Evolutionary conservation across 2,329 filamentous ascomycete genomes (phyloP).

Genomic region (Neofusicoccum laricinum): DNA sequence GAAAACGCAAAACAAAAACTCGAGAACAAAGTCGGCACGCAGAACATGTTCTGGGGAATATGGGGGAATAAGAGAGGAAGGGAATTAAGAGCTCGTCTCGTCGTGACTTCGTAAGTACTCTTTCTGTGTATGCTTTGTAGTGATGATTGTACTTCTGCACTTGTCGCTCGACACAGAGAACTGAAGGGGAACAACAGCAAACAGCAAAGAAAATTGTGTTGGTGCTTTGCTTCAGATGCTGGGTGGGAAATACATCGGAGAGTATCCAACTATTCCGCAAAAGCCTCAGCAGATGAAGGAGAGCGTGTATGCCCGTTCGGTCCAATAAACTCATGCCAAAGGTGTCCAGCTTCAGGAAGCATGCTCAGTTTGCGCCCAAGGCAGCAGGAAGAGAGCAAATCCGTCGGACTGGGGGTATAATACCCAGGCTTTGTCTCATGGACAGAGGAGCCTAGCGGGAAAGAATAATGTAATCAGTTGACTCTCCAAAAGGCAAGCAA

Average conservation of each 20-base stretch:
- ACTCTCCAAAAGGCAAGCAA: not conserved
- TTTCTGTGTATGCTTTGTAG: constrained; percentile 1
- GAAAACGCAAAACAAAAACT: not conserved
- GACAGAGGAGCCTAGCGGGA: not conserved
- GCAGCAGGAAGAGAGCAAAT: not conserved
- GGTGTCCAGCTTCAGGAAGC: not conserved
- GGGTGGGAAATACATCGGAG: not conserved
- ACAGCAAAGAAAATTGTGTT: not conserved
- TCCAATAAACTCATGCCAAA: constrained; percentile 1
- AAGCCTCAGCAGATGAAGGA: not conserved
- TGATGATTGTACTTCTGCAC: constrained; percentile 3
- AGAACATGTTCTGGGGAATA: not conserved
- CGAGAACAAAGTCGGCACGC: not conserved
- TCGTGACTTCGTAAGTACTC: constrained; percentile 12
- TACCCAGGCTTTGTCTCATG: not conserved
- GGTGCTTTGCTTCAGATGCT: not conserved
- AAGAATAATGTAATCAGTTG: constrained; percentile 3
- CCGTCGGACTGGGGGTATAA: constrained; percentile 1
- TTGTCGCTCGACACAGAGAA: constrained; percentile 3
- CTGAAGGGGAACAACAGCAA: not conserved
- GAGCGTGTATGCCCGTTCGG: not conserved
- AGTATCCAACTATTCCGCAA: not conserved
- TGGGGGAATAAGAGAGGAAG: not conserved
- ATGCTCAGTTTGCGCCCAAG: not conserved
- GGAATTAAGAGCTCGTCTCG: constrained; percentile 10